phyloP scores from a whole-genome alignment of 495 filamentous ascomycete species.

The Aspergillus coremiiformis region DNA sequence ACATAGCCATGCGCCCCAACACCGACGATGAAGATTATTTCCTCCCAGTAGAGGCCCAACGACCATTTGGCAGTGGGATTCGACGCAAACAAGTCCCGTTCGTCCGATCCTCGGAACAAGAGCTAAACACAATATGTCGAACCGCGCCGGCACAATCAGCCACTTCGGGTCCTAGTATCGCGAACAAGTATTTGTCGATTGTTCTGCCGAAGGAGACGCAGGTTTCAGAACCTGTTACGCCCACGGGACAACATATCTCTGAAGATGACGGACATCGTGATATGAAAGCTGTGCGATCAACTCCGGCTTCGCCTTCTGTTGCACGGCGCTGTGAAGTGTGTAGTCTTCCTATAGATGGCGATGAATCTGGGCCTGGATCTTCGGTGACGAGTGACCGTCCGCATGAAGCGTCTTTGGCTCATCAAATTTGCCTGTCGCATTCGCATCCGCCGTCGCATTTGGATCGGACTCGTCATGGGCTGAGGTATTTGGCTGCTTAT shows the following conservation, averaged over 20 bases:
- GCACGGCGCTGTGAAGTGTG: slow-evolving; percentile 48
- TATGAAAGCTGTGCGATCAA: background rate
- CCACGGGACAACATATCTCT: slow-evolving; percentile 5
- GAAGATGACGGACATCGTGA: background rate
- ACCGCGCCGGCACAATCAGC: slow-evolving; percentile 19
- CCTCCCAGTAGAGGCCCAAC: slow-evolving; percentile 62
- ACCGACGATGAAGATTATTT: slow-evolving; percentile 53
- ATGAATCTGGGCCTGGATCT: background rate
- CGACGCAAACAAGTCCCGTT: slow-evolving; percentile 73
- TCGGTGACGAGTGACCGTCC: slow-evolving; percentile 17
- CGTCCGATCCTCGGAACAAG: slow-evolving; percentile 55
- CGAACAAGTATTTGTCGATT: slow-evolving; percentile 63
- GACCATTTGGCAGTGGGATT: slow-evolving; percentile 73
- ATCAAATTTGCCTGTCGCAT: slow-evolving; percentile 73
- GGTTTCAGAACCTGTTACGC: slow-evolving; percentile 14
- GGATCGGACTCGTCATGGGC: slow-evolving; percentile 68
- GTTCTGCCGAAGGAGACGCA: slow-evolving; percentile 45
- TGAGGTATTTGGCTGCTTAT: slow-evolving; percentile 65
- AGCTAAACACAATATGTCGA: slow-evolving; percentile 31
- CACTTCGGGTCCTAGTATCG: slow-evolving; percentile 39
- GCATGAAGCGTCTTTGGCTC: slow-evolving; percentile 69
- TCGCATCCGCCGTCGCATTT: slow-evolving; percentile 79
- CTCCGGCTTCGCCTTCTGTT: background rate
- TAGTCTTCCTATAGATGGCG: slow-evolving; percentile 41
- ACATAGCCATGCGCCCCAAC: background rate